Evolutionary conservation across 768 basidiomycete species (phyloP).

Genomic region (Tephrocybe sp.): DNA sequence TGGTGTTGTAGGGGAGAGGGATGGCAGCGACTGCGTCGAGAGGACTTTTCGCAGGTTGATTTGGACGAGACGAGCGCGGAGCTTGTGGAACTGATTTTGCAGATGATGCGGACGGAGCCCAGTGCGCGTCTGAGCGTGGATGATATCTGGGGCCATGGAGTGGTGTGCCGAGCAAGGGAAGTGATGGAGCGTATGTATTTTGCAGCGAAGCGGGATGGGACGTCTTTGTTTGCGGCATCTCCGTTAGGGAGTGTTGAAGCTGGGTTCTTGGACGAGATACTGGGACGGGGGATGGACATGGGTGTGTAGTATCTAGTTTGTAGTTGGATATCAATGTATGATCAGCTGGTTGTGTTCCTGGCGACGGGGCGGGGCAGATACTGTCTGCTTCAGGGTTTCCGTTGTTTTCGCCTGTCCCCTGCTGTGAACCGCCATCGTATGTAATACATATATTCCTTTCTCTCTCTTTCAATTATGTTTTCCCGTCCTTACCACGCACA

Average conservation of each 20-base stretch:
- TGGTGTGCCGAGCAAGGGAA: conserved; percentile 60
- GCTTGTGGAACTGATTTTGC: conserved; percentile 63
- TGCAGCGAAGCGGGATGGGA: conserved; percentile 32
- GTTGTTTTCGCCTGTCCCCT: conserved; percentile 25
- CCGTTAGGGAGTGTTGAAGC: conserved; percentile 57
- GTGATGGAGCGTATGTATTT: conserved; percentile 56
- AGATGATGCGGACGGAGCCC: conserved; percentile 79
- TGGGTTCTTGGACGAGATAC: conserved; percentile 66
- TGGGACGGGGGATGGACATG: conserved; percentile 42
- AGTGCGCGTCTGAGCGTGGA: conserved; percentile 52
- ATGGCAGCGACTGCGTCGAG: conserved; percentile 90
- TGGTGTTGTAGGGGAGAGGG: conserved; percentile 69
- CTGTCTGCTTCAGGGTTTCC: conserved; percentile 18
- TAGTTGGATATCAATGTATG: conserved; percentile 10
- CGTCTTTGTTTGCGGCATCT: conserved; percentile 52
- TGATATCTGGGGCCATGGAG: conserved; percentile 56
- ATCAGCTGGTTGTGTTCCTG: conserved; percentile 23
- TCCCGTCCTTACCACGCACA: conserved; percentile 16
- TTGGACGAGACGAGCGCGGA: conserved; percentile 56
- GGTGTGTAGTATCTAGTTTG: conserved; percentile 23
- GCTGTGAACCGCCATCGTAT: conserved; percentile 16
- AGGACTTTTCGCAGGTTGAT: conserved; percentile 88
- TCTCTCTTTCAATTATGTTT: conserved; percentile 26
- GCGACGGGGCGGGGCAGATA: conserved; percentile 24
- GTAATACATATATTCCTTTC: conserved; percentile 17